Base-by-base conservation (phyloP, 148 eudicot species). In the Arctostaphylos glauca region DNA sequence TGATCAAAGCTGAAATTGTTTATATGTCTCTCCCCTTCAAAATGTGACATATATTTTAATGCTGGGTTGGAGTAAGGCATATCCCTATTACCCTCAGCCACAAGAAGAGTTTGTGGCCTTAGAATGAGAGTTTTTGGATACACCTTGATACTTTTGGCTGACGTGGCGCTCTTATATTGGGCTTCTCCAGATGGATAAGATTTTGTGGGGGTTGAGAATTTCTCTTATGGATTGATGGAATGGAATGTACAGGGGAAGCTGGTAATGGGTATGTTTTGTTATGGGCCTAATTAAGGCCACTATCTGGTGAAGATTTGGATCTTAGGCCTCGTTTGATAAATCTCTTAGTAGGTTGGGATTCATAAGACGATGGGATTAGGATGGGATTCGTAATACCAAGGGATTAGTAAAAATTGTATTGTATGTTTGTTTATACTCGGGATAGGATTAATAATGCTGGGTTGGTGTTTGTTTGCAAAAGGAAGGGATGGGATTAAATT, bases 61-160 rank as follows among this genome's bases (percentile, higher is more conserved):
- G 7, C 47, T 49, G 0, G 12, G 18, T 25, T 25, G 74, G 48
- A 47, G 7, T 5, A 21, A 72, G 81, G 84, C 54, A 38, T 41
- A 82, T 53, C 53, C 62, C 43, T 16, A 14, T 38, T 31, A 31
- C 9, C 21, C 53, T 71, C n/a, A 83, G 82, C 90, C 92, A 90
- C 89, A 85, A 66, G 83, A 86, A 81, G 84, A 78, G 78, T 83
- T 64, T 86, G 90, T 86, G 90, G 89, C 83, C 77, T 83, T 53
- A 84, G 81, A 80, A 77, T n/a, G 66, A 64, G 15, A 46, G 78
- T 49, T 41, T 47, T 81, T 79, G 90, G 92, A 90, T 90, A 85
- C 86, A 79, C 73, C 23, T 5, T 54, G 89, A 86, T 87, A 79
- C 86, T 85, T 58, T 47, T 19, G 85, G 89, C 82, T 86, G 85